Base-by-base conservation (phyloP, 164 flowering plant species). In the Berberis thunbergii region DNA sequence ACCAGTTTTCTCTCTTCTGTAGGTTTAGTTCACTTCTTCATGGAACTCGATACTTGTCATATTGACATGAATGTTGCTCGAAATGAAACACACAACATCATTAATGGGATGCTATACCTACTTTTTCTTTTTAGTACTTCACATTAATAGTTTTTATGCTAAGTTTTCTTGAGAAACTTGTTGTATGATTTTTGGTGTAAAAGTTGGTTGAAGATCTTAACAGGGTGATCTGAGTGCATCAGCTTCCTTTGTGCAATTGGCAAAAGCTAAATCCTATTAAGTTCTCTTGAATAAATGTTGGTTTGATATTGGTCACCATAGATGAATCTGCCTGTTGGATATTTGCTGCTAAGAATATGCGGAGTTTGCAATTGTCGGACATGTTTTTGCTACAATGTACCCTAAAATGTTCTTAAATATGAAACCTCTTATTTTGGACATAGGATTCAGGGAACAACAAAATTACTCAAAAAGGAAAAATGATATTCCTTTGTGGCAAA, bases 21-120 rank as follows among this genome's bases (percentile, higher is more conserved):
- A 94, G 99, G 77, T 95, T 95, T 79, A 95, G 97, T 77, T 89
- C 96, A 97, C 49, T 95, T 95, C 65, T 95, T 91, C 79, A 89
- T 89, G 96, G 97, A 95, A 75, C 86, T 91, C 67, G 86, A 86
- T 77, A 77, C 88, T 66, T 91, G 97, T 54, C 86, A 96, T 12
- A 84, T 89, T 64, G 99, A 95, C 66, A 86, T 82, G 54, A 86
- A 78, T 78, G 80, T 68, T 71, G 93, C 96, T 42, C 74, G 99
- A 70, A 88, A 94, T 81, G 97, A 95, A 75, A 91, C 99, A 65
- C 91, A 91, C 11, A 91, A 91, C 72, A 95, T 95, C 73, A 95
- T 95, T 62, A 89, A 89, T 78, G 99, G 99, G 67, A 89, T 95
- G 99, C 96, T 97, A 71, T 95, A 91, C 85, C 81, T 95, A 71